A percentile compares a stretch with the other conserved stretches of the same genome.
phyloP scores from a whole-genome alignment of 225 moss, liverwort and hornwort genomes.

The Polytrichum commune region DNA sequence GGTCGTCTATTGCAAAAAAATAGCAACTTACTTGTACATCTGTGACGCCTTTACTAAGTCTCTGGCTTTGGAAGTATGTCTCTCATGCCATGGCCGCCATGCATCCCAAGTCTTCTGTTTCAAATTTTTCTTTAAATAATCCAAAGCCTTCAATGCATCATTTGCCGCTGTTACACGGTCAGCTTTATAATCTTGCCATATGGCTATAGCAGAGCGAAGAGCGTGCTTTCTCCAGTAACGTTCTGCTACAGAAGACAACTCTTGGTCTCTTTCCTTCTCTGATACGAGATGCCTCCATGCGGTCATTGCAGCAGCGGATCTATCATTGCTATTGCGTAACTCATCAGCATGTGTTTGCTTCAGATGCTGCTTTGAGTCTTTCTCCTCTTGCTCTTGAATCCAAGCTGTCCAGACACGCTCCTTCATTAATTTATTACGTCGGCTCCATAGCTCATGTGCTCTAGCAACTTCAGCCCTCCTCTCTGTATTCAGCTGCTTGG shows the following conservation, averaged over 20 bases:
- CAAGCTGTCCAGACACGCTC: constrained; percentile 22
- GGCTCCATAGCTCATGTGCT: constrained; percentile 17
- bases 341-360: constrained; percentile 20
- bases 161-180: constrained; percentile 14
- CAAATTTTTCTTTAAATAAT: constrained; percentile 26
- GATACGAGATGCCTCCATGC: constrained; percentile 32
- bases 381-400: constrained; percentile 15
- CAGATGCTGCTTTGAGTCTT: constrained; percentile 15
- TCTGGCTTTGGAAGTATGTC: constrained; percentile 15
- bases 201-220: constrained; percentile 20
- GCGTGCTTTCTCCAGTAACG: constrained; percentile 28
- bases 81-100: constrained; percentile 43
- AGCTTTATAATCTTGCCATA: constrained; percentile 38
- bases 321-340: constrained; percentile 1
- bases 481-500: not conserved
- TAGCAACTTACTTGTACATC: constrained; percentile 31
- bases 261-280: constrained; percentile 12
- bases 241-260: constrained; percentile 5
- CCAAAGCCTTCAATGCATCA: constrained; percentile 29
- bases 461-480: constrained; percentile 13
- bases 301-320: constrained; percentile 8
- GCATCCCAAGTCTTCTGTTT: constrained; percentile 25
- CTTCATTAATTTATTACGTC: constrained; percentile 5
- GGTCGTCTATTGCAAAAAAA: not conserved
- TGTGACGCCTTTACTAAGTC: constrained; percentile 16